Evolutionary conservation across 176 grass and related monocot species (phyloP).

Genomic region (Pharus latifolius): DNA sequence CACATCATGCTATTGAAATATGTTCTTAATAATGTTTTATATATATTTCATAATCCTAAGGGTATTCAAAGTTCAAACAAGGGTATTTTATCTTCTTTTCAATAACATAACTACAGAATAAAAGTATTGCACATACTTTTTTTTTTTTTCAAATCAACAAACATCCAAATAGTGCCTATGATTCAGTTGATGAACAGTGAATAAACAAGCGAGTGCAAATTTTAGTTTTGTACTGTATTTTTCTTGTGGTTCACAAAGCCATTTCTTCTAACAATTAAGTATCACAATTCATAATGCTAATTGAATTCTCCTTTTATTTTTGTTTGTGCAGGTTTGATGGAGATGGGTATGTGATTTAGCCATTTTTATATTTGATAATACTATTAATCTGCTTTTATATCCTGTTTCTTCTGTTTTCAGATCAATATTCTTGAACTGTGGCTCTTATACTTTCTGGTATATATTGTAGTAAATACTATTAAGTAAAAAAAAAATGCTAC

Average conservation of each 20-base stretch:
- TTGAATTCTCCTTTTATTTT: neutral
- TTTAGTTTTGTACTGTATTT: neutral
- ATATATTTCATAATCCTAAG: neutral
- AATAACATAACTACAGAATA: neutral
- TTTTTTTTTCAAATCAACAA: too few species aligned
- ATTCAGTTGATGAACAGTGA: too few species aligned
- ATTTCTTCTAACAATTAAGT: neutral
- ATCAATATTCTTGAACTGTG: neutral
- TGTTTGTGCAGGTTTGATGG: slow-evolving; percentile 89
- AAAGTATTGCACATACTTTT: too few species aligned
- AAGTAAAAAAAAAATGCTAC: too few species aligned
- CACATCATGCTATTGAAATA: too few species aligned
- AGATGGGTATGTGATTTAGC: slow-evolving; percentile 55
- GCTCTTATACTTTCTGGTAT: neutral
- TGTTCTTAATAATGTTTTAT: too few species aligned
- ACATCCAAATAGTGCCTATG: too few species aligned
- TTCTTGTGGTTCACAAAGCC: neutral
- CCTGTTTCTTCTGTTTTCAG: neutral
- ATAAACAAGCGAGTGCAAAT: neutral
- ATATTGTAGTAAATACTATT: neutral
- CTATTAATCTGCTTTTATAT: neutral
- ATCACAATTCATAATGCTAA: neutral
- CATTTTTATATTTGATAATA: neutral
- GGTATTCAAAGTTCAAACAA: neutral
- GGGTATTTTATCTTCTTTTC: neutral